Evolutionary conservation across 1,139 yeast species (phyloP).

Genomic region (Kluyveromyces sp.): DNA sequence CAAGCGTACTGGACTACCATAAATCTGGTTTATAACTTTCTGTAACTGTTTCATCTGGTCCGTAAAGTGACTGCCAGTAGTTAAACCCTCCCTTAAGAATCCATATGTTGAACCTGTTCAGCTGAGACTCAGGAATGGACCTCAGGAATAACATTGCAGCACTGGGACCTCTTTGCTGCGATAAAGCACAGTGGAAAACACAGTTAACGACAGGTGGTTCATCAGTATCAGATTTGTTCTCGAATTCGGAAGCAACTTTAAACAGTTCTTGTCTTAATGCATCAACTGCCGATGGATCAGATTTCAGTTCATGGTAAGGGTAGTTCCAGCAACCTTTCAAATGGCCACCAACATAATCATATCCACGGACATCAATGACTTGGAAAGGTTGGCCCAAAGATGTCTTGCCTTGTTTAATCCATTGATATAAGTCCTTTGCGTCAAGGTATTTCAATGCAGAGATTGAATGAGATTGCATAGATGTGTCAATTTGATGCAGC

Average conservation of each 20-base stretch:
- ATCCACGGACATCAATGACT: slow-evolving; percentile 82
- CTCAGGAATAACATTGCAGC: slow-evolving; percentile 66
- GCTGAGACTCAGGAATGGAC: slow-evolving; percentile 38
- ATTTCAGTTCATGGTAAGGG: slow-evolving; percentile 41
- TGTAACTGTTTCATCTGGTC: slow-evolving; percentile 58
- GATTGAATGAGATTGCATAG: slow-evolving; percentile 17
- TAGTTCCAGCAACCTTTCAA: slow-evolving; percentile 22
- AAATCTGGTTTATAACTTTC: slow-evolving; percentile 55
- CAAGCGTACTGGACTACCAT: slow-evolving; percentile 36
- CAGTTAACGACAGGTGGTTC: slow-evolving; percentile 36
- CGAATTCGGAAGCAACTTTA: neutral
- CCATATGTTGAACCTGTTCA: slow-evolving; percentile 48
- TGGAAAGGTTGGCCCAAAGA: slow-evolving; percentile 37
- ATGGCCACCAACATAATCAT: slow-evolving; percentile 59
- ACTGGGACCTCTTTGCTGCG: slow-evolving; percentile 87
- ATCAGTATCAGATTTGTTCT: slow-evolving; percentile 23
- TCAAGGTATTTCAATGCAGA: slow-evolving; percentile 23
- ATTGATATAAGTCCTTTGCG: slow-evolving; percentile 20
- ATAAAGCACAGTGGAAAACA: slow-evolving; percentile 83
- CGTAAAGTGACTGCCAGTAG: slow-evolving; percentile 72
- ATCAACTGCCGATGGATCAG: slow-evolving; percentile 55
- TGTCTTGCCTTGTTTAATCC: slow-evolving; percentile 24
- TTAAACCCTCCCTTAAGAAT: slow-evolving; percentile 80
- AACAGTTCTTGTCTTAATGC: slow-evolving; percentile 50
- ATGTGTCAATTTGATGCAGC: no score